These are phyloP conservation scores for Amanita fuliginea DNA, from an alignment of 768 basidiomycete genomes.

Conservation along the genomic window DNA sequence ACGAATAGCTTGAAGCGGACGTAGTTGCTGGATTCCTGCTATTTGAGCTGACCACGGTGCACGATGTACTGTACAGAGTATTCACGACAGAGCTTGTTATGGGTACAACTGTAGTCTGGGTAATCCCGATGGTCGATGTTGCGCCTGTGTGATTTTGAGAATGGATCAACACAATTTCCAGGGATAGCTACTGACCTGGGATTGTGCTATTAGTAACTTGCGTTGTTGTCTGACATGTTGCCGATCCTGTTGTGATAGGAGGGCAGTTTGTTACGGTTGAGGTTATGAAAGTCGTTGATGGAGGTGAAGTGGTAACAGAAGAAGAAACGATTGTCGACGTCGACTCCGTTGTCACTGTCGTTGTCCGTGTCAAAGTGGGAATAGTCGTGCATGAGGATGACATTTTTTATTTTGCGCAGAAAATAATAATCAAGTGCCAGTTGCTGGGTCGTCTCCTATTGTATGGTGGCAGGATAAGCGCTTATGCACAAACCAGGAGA, in stretches of 20 bases:
- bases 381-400: constrained; percentile 11
- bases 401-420: constrained; percentile 3
- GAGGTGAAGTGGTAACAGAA: constrained; percentile 12
- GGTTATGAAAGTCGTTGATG: constrained; percentile 8
- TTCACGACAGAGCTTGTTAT: constrained; percentile 11
- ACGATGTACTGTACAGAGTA: constrained; percentile 17
- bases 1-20: constrained; percentile 1
- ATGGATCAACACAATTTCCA: neutral
- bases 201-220: constrained; percentile 10
- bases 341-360: constrained; percentile 12
- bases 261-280: constrained; percentile 10
- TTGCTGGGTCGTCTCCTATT: neutral
- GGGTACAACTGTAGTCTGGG: constrained; percentile 11
- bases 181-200: constrained; percentile 10
- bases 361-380: constrained; percentile 14
- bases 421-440: neutral
- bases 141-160: constrained; percentile 7
- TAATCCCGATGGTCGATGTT: constrained; percentile 11
- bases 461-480: neutral
- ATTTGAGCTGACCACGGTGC: constrained; percentile 6
- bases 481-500: neutral
- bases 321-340: constrained; percentile 10
- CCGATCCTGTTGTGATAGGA: constrained; percentile 1
- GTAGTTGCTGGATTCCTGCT: neutral
- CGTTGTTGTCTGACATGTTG: constrained; percentile 10